Evolutionary conservation across 306 rosid species (phyloP).

Genomic region (Fragaria nilgerrensis): DNA sequence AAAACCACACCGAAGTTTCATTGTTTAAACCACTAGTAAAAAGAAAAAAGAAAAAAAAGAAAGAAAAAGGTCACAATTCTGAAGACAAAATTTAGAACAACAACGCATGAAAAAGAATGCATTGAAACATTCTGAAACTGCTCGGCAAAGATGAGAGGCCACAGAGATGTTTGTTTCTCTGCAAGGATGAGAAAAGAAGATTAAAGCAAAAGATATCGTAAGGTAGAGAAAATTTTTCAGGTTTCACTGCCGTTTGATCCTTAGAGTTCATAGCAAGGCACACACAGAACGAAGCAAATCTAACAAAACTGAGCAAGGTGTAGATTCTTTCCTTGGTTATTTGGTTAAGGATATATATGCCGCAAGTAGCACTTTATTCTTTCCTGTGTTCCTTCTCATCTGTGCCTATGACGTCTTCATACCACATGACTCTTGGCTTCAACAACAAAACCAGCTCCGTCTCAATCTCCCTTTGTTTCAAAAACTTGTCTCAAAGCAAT

Average conservation of each 20-base stretch:
- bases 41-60: no score
- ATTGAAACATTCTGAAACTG: neutral
- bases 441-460: slow-evolving; percentile 2
- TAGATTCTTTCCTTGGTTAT: slow-evolving; percentile 43
- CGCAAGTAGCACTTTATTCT: slow-evolving; percentile 30
- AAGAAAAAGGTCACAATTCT: neutral
- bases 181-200: neutral
- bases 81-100: neutral
- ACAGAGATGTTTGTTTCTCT: neutral
- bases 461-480: neutral
- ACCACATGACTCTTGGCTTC: neutral
- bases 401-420: neutral
- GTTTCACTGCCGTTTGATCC: slow-evolving; percentile 29
- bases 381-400: slow-evolving; percentile 30
- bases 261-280: slow-evolving; percentile 51
- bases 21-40: neutral
- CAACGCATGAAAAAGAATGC: neutral
- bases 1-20: no score
- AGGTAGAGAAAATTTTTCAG: no score
- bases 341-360: slow-evolving; percentile 3
- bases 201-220: neutral
- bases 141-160: neutral
- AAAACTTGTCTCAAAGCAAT: slow-evolving; percentile 9
- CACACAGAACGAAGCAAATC: slow-evolving; percentile 15
- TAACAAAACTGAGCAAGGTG: slow-evolving; percentile 1